Evolutionary conservation across 352 stramenopile genomes (phyloP), one percentile per base, ranked within the genome.

Genomic region (Phytophthora nicotianae): DNA sequence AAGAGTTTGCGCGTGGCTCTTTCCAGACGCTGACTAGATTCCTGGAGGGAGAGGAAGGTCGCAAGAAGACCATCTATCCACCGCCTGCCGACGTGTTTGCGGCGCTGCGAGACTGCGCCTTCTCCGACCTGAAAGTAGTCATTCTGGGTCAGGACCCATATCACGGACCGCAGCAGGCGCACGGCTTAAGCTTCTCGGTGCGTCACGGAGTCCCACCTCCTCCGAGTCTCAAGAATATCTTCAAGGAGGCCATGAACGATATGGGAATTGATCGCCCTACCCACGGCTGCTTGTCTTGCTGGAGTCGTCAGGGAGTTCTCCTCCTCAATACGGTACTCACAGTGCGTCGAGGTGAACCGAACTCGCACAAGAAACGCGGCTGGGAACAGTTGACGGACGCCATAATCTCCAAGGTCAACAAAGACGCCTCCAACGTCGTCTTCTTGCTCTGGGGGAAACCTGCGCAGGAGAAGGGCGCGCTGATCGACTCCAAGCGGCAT

Each of bases 391-490:
- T 99, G 56, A 99, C 98, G 5, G 96, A 99, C 74, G 88, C 88
- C 29, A 78, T 99, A 55, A 95, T 99, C 42, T 75, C 88, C 47
- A 73, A 77, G 48, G 70, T 98, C 42, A 96, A 83, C 55, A 74
- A 79, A 52, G 60, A 95, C 53, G 64, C 86, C 26, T 71, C 68
- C 16, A 79, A 96, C 69, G 80, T 99, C 16, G 97, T 99, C 0
- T 99, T 99, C 73, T 64, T 99, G 62, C 79, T 99, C 7, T 99
- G 98, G 98, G 98, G 98, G 19, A 98, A 98, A 60, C 97, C 96
- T 29, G 97, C 97, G 9, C 89, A 98, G 58, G 67, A 83, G 38
- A 97, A 94, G 56, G 74, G 77, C 19, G 77, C 68, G 13, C 61
- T 87, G 40, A 95, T 98, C 48, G 80, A 98, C 65, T 53, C 67